Evolutionary conservation across 345 rosid genomes (phyloP).

Genomic region (Pistacia vera): DNA sequence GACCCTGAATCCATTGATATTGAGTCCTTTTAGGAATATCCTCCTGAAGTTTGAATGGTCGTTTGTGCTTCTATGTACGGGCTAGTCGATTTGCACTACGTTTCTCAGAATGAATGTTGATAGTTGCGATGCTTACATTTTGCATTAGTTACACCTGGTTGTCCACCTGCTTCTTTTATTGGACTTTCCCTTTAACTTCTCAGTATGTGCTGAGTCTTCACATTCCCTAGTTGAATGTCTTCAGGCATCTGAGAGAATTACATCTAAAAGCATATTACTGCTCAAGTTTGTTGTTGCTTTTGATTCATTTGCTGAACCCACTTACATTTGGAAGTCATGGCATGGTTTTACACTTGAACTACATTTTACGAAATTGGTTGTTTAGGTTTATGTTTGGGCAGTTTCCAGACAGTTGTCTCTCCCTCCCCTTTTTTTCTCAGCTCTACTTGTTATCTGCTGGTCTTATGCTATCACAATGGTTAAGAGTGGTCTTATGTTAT

Average conservation of each 20-base stretch:
- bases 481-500: not conserved
- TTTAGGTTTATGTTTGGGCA: not conserved
- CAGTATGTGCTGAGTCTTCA: not conserved
- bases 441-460: not conserved
- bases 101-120: not conserved
- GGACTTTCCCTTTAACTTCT: not conserved
- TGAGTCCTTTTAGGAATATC: not conserved
- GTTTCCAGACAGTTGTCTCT: not conserved
- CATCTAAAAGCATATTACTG: not conserved
- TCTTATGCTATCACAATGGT: not conserved
- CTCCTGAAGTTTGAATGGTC: not conserved
- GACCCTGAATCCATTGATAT: no score
- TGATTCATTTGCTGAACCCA: not conserved
- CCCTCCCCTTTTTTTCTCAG: not conserved
- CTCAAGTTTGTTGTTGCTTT: not conserved
- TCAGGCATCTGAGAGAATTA: not conserved
- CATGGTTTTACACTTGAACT: not conserved
- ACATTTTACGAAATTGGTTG: not conserved
- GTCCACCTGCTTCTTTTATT: not conserved
- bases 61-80: not conserved
- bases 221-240: not conserved
- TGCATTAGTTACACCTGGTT: not conserved
- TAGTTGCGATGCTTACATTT: not conserved
- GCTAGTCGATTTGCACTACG: not conserved
- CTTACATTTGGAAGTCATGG: not conserved